A percentile compares a stretch with the other conserved stretches of the same genome.
phyloP scores from a whole-genome alignment of 345 rosid species.

The Euphorbia lathyris region DNA sequence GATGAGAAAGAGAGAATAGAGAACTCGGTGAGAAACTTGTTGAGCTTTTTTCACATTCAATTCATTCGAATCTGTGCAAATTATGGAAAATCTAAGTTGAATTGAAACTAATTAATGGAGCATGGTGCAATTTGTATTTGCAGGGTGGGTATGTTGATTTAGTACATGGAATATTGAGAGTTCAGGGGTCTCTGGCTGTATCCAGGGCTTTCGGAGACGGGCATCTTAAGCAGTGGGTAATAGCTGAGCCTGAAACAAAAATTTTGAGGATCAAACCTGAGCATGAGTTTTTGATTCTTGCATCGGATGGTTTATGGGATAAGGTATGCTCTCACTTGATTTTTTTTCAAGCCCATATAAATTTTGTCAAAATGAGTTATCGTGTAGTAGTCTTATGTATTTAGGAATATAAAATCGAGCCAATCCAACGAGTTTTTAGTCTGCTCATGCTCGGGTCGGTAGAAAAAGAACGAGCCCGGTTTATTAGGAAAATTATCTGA shows the following conservation, averaged over 20 bases:
- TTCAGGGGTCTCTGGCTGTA: constrained; percentile 84
- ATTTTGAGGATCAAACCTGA: constrained; percentile 45
- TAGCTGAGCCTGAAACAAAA: constrained; percentile 80
- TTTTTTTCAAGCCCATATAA: background rate
- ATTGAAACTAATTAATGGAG: constrained; percentile 11
- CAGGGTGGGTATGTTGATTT: constrained; percentile 88
- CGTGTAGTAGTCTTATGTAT: too few relatives aligned
- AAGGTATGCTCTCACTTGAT: constrained; percentile 45
- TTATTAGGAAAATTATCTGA: too few relatives aligned
- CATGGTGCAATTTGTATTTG: constrained; percentile 4
- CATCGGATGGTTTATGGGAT: constrained; percentile 98
- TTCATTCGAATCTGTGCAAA: background rate
- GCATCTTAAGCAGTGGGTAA: constrained; percentile 77
- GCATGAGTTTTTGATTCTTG: constrained; percentile 74
- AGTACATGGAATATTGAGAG: constrained; percentile 73
- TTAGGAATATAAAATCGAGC: too few relatives aligned
- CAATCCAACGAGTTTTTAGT: too few relatives aligned
- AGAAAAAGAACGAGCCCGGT: too few relatives aligned
- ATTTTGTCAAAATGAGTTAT: too few relatives aligned
- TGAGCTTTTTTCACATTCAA: too few relatives aligned
- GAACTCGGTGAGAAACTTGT: constrained; percentile 43
- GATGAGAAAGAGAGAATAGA: constrained; percentile 75
- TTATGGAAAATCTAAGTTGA: background rate
- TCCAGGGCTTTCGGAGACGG: constrained; percentile 83
- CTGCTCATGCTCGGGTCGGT: too few relatives aligned